Base-by-base conservation (phyloP, 129 eudicot species). In the Silybum marianum region DNA sequence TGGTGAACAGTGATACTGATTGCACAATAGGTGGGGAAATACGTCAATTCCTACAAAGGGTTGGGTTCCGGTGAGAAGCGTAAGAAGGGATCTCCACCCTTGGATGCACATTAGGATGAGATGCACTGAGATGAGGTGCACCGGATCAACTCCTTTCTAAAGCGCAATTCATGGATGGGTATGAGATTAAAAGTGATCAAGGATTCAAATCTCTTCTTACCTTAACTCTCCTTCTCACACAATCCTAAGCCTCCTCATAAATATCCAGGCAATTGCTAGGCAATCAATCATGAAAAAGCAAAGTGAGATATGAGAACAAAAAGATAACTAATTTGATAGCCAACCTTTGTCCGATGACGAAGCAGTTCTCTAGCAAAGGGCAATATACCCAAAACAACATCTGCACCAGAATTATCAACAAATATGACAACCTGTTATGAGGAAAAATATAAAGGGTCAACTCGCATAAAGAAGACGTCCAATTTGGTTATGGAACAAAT, bases 321-420 rank as follows among this genome's bases (percentile, higher is more conserved):
- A 67, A 68, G 44, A 25, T 78, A 63, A 6, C 40, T 36, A 46
- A 23, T 73, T 39, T 25, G 69, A 76, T 34, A 77, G 40, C 82
- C 70, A 40, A 95, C 99, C 99, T 96, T 88, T 58, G 93, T 90
- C 77, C 98, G 98, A 71, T 82, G 84, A 44, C 97, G 92, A 26
- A 93, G 91, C 76, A 96, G 84, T 87, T 96, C 99, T 85, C 99
- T 88, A 63, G 98, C 99, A 91, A 96, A 96, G 39, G 97, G 98
- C 81, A 96, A 82, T 82, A 96, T 92, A 73, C 99, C 99, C 91
- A 96, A 86, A 83, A 96, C 85, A 72, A 96, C 78, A 87, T 96
- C 99, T 42, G 99, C 99, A 78, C 99, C 99, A 85, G 97, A 96
- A 84, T 96, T 96, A 83, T 96, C 99, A 67, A 91, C 97, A 91